Conservation (phyloP, 2,329 filamentous ascomycete genomes). For the Aspergillus puulaauensis region DNA sequence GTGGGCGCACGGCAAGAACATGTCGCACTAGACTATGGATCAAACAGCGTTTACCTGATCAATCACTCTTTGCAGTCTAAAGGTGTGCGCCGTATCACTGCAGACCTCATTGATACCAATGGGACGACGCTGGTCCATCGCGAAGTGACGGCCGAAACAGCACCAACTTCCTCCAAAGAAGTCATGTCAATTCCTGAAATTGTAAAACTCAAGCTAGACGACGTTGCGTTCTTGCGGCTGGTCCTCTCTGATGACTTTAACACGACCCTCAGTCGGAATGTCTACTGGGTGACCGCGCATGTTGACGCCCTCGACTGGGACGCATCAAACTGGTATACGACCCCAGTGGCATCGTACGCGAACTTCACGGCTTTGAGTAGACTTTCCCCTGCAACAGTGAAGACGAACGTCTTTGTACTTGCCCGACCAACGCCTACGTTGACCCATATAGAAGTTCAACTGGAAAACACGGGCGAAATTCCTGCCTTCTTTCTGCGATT, state of each 20-base stretch:
- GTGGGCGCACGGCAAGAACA: slow-evolving; percentile 52
- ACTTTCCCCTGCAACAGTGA: slow-evolving; percentile 41
- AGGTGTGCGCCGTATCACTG: slow-evolving; percentile 44
- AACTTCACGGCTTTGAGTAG: slow-evolving; percentile 49
- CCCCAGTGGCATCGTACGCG: slow-evolving; percentile 54
- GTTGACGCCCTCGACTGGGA: slow-evolving; percentile 57
- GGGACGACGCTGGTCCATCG: slow-evolving; percentile 46
- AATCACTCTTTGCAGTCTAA: slow-evolving; percentile 50
- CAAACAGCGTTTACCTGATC: slow-evolving; percentile 50
- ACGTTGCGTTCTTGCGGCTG: slow-evolving; percentile 54
- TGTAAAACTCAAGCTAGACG: slow-evolving; percentile 33
- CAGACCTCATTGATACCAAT: slow-evolving; percentile 52
- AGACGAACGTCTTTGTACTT: slow-evolving; percentile 21
- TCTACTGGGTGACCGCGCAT: slow-evolving; percentile 57
- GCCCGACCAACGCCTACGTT: not conserved
- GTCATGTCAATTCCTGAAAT: slow-evolving; percentile 34
- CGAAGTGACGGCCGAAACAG: slow-evolving; percentile 34
- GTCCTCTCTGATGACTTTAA: slow-evolving; percentile 39
- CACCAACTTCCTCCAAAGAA: slow-evolving; percentile 48
- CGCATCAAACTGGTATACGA: slow-evolving; percentile 59
- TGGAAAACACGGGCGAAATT: slow-evolving; percentile 53
- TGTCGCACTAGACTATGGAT: slow-evolving; percentile 55
- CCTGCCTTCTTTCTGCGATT: slow-evolving; percentile 61
- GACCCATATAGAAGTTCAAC: slow-evolving; percentile 32
- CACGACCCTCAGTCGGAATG: slow-evolving; percentile 53